Evolutionary conservation across 257 asterid species (phyloP), one percentile per base, ranked within the genome.

Genomic region (Nicotiana obtusifolia): DNA sequence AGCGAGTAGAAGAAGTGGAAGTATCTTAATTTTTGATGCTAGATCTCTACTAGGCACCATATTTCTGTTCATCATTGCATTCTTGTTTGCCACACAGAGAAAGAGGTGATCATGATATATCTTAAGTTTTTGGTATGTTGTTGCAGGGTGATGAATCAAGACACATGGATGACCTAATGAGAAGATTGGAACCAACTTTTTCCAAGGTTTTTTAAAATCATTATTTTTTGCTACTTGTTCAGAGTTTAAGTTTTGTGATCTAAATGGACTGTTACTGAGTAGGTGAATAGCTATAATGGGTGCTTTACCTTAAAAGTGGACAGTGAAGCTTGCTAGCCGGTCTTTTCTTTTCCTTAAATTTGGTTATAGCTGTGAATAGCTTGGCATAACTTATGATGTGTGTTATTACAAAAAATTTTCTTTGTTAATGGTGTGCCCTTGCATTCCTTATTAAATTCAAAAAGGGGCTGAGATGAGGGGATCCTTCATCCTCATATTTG

Each of bases 101-200:
- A 65, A 30, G 59, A 65, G 49, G 61, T 59, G 47, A 31, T 20
- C 64, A 71, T 71, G 75, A 49, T 17, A 5, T 6, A 20, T 28
- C 77, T 80, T 35, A 80, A 31, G 78, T 66, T 44, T 65, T 47
- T 22, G 8, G 66, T 57, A 80, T 80, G 15, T 75, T 26, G 80
- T 83, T 84, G 80, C 88, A 92, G 98, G 93, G 79, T 41, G 85
- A 82, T 64, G 86, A 85, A 73, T 87, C 98, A 75, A 84, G 82
- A 53, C 92, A 88, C 56, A 81, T 89, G 78, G 93, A 92, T 82
- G 89, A 88, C 78, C 87, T 90, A 80, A 80, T 90, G 47, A 88
- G 78, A 80, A 88, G 92, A 89, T 84, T 92, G 61, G 82, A 86
- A 68, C 93, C 96, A 75, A 82, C 90, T 86, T 83, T 88, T 86